Conservation (phyloP, 2,329 filamentous ascomycete genomes). For the Colletotrichum sp. region DNA sequence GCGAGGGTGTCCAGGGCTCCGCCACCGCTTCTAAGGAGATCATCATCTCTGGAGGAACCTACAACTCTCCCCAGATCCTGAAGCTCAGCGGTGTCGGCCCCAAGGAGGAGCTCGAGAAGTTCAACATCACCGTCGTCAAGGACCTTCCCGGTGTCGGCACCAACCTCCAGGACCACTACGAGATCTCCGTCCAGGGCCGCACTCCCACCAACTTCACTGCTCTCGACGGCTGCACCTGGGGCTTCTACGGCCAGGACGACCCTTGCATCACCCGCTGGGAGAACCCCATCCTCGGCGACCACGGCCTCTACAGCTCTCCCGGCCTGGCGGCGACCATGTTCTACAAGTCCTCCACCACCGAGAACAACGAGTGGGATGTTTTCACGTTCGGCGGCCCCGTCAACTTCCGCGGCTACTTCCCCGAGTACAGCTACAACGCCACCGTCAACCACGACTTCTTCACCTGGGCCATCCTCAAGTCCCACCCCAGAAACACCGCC, state of each 20-base stretch:
- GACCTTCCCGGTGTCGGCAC: conserved; percentile 65
- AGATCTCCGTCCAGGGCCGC: conserved; percentile 49
- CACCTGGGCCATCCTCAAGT: conserved; percentile 60
- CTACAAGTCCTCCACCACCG: conserved; percentile 30
- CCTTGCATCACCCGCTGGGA: conserved; percentile 35
- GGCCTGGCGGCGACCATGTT: conserved; percentile 30
- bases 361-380: conserved; percentile 31
- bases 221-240: conserved; percentile 33
- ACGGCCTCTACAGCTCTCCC: conserved; percentile 31
- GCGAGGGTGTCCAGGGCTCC: conserved; percentile 3
- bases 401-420: conserved; percentile 45
- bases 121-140: conserved; percentile 47
- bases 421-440: conserved; percentile 36
- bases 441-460: conserved; percentile 42
- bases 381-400: conserved; percentile 44
- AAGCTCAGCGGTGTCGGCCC: conserved; percentile 57
- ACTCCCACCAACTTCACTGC: conserved; percentile 40
- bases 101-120: conserved; percentile 39
- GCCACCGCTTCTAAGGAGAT: conserved; percentile 47
- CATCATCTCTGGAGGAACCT: conserved; percentile 55
- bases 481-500: conserved; percentile 65
- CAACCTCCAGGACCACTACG: conserved; percentile 65
- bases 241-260: conserved; percentile 34
- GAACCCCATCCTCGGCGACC: conserved; percentile 43
- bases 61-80: conserved; percentile 59